These are phyloP conservation scores for Aspergillus cejpii DNA, from an alignment of 2,329 filamentous ascomycete genomes.

Conservation along the genomic window DNA sequence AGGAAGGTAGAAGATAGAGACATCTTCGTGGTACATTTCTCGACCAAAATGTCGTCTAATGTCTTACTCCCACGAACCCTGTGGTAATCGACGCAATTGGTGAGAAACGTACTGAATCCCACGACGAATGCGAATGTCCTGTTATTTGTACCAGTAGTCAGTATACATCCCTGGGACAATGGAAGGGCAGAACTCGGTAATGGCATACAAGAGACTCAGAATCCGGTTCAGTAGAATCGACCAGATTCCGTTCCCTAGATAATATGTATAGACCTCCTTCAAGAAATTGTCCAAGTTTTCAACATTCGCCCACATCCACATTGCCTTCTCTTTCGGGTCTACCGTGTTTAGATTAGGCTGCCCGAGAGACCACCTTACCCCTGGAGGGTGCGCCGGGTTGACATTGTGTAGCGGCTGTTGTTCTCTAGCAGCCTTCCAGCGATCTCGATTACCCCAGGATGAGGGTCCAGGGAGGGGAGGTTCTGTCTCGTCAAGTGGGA, in stretches of 20 bases:
- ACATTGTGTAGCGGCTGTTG: constrained; percentile 36
- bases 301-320: constrained; percentile 91
- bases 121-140: constrained; percentile 79
- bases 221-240: constrained; percentile 69
- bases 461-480: constrained; percentile 36
- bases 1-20: constrained; percentile 68
- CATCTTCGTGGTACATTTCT: constrained; percentile 69
- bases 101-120: constrained; percentile 72
- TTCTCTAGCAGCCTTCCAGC: constrained; percentile 46
- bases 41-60: constrained; percentile 56
- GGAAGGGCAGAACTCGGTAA: no score
- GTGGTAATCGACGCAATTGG: constrained; percentile 77
- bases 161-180: no score
- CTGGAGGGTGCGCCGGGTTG: constrained; percentile 15
- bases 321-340: constrained; percentile 66
- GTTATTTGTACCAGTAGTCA: neutral
- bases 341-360: constrained; percentile 38
- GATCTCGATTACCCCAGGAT: constrained; percentile 40
- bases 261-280: constrained; percentile 79
- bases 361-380: constrained; percentile 23
- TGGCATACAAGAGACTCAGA: constrained; percentile 63
- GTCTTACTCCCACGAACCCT: constrained; percentile 61
- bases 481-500: constrained; percentile 17
- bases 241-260: constrained; percentile 72
- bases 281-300: constrained; percentile 84